Conservation (phyloP, 2,329 filamentous ascomycete species). For the Diaporthe humulicola region DNA sequence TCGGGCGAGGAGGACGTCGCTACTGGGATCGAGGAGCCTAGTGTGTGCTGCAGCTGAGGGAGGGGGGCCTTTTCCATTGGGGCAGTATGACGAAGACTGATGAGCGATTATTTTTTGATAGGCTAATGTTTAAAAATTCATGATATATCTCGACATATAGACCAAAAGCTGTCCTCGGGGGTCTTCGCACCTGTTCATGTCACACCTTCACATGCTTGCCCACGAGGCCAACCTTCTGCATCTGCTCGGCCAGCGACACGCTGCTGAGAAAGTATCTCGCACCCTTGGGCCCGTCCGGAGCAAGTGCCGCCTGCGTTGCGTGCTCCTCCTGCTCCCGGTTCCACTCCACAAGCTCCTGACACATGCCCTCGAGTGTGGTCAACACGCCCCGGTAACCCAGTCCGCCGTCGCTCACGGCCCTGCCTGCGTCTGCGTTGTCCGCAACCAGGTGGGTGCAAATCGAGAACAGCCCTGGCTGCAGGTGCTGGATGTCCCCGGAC, state of each 20-base stretch:
- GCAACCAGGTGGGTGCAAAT: constrained; percentile 56
- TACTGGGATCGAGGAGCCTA: constrained; percentile 58
- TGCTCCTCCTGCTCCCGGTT: constrained; percentile 52
- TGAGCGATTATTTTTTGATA: constrained; percentile 19
- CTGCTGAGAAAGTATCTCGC: constrained; percentile 53
- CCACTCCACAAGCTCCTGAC: constrained; percentile 57
- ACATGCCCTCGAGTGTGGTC: constrained; percentile 56
- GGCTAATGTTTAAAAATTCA: background rate
- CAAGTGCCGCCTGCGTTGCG: constrained; percentile 12
- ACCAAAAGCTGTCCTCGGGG: background rate
- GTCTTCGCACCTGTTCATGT: background rate
- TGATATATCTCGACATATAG: background rate
- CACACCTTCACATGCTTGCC: constrained; percentile 25
- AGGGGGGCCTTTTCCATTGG: no score
- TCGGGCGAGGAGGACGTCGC: constrained; percentile 43
- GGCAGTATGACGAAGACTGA: background rate
- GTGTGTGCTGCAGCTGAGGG: constrained; percentile 60
- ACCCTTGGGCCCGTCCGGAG: background rate
- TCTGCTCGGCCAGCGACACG: constrained; percentile 54
- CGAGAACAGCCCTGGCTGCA: constrained; percentile 57
- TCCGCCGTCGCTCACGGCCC: constrained; percentile 51
- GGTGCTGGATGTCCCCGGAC: constrained; percentile 50
- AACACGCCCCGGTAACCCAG: constrained; percentile 55
- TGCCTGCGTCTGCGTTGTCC: constrained; percentile 49
- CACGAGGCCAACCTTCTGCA: constrained; percentile 45